Base-by-base conservation (phyloP, 305 asterid species). In the Withania somnifera region DNA sequence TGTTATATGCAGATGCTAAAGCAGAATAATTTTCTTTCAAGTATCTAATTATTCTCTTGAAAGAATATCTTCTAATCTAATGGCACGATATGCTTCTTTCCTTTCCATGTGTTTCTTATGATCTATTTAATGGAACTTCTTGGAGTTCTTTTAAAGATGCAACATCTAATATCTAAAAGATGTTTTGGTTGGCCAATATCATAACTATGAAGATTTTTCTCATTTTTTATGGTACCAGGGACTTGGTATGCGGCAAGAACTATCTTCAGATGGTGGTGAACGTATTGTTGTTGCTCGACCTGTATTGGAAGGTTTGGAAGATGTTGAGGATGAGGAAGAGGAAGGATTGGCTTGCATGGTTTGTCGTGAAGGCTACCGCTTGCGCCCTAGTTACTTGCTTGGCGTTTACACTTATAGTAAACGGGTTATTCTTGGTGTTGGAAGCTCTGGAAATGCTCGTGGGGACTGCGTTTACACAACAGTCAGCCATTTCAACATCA, bases 271-370 rank as follows among this genome's bases (percentile, higher is more conserved):
- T 90, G 99, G 98, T 68, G 98, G 98, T 77, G 98, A 93, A 73
- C 92, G 99, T 36, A 97, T 97, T 71, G 89, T 97, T 78, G 98
- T 95, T 85, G 64, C 98, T 75, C 97, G 86, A 85, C 99, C 98
- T 51, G 73, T 91, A 78, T 91, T 97, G 15, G 98, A 97, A 86
- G 98, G 99, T 82, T 87, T 91, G 54, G 99, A 97, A 76, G 98
- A 97, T 83, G 91, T 97, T 78, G 98, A 97, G 87, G 98, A 97
- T 53, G 99, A 96, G 88, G 80, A 76, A 30, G 97, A 93, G 89
- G 98, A 92, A 58, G 98, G 98, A 57, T 82, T 95, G 81, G 97
- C 99, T 84, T 97, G 99, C 95, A 95, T 97, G 98, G 99, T 97
- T 77, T 97, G 99, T 84, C 91, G 99, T 54, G 99, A 97, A 87